Evolutionary conservation across 2,329 filamentous ascomycete species (phyloP).

Genomic region (Colletotrichum sp.): DNA sequence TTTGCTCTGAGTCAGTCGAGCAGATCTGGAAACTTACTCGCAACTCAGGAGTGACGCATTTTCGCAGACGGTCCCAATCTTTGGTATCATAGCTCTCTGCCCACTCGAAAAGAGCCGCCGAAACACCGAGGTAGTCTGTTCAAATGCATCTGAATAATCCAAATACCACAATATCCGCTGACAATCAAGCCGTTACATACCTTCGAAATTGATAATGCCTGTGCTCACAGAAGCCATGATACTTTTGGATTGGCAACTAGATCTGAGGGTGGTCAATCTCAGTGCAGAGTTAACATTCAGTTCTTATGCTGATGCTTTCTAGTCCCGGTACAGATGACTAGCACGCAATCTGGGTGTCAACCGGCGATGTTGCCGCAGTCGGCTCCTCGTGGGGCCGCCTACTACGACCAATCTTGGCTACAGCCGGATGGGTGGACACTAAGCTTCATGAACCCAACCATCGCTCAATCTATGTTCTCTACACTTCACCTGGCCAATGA

Average conservation of each 20-base stretch:
- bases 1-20: constrained; percentile 42
- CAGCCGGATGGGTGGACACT: not conserved
- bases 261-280: not conserved
- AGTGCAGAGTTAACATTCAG: rapidly evolving
- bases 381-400: not conserved
- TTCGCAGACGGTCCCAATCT: constrained; percentile 63
- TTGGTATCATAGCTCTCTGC: constrained; percentile 71
- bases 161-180: not conserved
- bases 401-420: not conserved
- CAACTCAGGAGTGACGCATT: constrained; percentile 56
- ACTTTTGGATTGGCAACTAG: not conserved
- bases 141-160: not conserved
- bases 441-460: not conserved
- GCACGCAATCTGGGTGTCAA: not conserved
- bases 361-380: not conserved
- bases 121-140: constrained; percentile 55
- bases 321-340: not conserved
- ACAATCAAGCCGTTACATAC: not conserved
- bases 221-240: not conserved
- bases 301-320: not conserved
- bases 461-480: not conserved
- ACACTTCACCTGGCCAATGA: not conserved
- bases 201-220: not conserved
- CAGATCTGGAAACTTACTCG: constrained; percentile 53
- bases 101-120: constrained; percentile 62